Evolutionary conservation across 2,329 filamentous ascomycete genomes (phyloP).

Genomic region (Trichoderma brevicompactum): DNA sequence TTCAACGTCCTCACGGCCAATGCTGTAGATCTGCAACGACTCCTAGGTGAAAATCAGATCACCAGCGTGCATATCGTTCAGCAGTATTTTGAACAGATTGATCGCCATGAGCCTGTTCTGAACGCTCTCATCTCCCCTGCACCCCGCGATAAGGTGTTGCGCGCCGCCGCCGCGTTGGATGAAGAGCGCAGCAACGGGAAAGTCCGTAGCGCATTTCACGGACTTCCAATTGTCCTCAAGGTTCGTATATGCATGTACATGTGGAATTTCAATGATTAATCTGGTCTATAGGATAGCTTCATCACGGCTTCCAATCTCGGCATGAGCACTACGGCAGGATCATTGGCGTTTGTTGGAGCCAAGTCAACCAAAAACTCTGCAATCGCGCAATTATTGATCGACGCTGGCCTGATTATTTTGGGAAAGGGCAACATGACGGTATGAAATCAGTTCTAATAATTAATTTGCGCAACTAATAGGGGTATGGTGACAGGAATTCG

Average conservation of each 20-base stretch:
- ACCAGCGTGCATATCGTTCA: slow-evolving; percentile 25
- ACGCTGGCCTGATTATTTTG: slow-evolving; percentile 34
- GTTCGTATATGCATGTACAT: slow-evolving; percentile 7
- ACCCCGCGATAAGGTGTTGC: slow-evolving; percentile 27
- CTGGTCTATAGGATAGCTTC: slow-evolving; percentile 29
- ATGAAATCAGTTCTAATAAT: neutral
- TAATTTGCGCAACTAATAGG: neutral
- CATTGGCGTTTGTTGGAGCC: slow-evolving; percentile 29
- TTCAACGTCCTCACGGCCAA: slow-evolving; percentile 1
- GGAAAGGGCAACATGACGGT: slow-evolving; percentile 34
- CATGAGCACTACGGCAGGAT: slow-evolving; percentile 34
- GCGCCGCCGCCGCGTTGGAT: slow-evolving; percentile 31
- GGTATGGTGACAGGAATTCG: slow-evolving; percentile 27
- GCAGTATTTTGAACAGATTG: slow-evolving; percentile 29
- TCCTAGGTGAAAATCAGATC: neutral
- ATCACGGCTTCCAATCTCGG: slow-evolving; percentile 31
- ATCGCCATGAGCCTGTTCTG: slow-evolving; percentile 27
- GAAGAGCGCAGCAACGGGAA: slow-evolving; percentile 32
- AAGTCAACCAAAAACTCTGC: slow-evolving; percentile 28
- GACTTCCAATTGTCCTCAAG: slow-evolving; percentile 36
- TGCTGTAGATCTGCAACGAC: slow-evolving; percentile 26
- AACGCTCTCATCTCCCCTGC: slow-evolving; percentile 32
- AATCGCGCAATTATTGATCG: slow-evolving; percentile 28
- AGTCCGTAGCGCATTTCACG: slow-evolving; percentile 34
- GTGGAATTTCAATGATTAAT: neutral